phyloP scores from a whole-genome alignment of 2,329 filamentous ascomycete species.

The Trichoderma koningiopsis region DNA sequence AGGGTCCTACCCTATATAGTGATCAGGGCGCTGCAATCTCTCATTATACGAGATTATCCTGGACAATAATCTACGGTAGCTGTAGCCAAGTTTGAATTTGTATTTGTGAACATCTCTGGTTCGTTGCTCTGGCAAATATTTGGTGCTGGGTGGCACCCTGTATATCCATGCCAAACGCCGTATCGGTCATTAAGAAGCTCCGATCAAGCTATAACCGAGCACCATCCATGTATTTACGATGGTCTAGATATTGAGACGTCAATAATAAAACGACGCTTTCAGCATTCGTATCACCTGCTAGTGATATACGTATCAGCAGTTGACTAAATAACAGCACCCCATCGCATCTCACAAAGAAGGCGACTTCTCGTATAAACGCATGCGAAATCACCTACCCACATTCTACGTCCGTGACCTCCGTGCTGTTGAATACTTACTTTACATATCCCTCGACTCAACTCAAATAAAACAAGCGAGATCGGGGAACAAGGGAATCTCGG shows the following conservation, averaged over 20 bases:
- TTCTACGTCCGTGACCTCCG: background rate
- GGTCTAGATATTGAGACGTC: background rate
- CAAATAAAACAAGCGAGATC: background rate
- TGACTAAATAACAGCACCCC: background rate
- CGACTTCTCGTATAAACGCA: background rate
- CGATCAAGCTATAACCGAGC: background rate
- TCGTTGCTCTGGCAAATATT: background rate
- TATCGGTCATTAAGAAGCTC: background rate
- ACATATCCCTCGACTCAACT: background rate
- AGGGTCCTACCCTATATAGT: background rate
- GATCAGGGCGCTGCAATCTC: background rate
- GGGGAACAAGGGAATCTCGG: background rate
- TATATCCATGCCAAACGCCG: background rate
- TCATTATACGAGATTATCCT: background rate
- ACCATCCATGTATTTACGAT: too few relatives aligned
- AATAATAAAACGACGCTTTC: background rate
- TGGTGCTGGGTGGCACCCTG: constrained; percentile 3
- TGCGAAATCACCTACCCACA: background rate
- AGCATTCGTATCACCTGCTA: background rate
- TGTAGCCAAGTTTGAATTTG: background rate
- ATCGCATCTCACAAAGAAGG: background rate
- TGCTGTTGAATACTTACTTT: background rate
- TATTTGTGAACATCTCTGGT: background rate
- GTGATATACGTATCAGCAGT: background rate
- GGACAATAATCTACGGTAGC: background rate